Conservation (phyloP, 352 stramenopile genomes). For the Aphanomyces euteiches region DNA sequence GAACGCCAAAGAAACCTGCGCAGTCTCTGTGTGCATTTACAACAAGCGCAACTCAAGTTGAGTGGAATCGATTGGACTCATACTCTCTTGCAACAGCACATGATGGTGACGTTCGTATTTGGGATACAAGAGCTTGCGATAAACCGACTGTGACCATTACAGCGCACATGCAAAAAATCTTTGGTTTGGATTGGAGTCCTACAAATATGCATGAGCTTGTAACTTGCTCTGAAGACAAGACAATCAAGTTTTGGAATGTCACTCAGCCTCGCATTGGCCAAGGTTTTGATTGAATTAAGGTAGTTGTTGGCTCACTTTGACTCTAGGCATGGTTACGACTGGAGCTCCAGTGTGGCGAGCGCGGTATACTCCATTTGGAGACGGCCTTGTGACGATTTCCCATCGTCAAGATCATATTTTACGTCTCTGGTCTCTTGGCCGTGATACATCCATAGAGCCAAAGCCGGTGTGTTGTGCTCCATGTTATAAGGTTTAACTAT, state of each 20-base stretch:
- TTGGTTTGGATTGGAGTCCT: constrained; percentile 77
- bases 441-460: constrained; percentile 31
- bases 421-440: constrained; percentile 59
- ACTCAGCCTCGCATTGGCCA: constrained; percentile 58
- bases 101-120: constrained; percentile 72
- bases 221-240: constrained; percentile 84
- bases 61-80: constrained; percentile 70
- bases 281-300: not conserved
- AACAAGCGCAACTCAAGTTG: constrained; percentile 60
- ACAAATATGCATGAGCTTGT: constrained; percentile 69
- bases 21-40: constrained; percentile 70
- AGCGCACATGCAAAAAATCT: constrained; percentile 82
- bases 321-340: constrained; percentile 49
- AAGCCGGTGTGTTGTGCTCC: constrained; percentile 30
- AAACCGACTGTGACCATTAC: constrained; percentile 60
- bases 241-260: constrained; percentile 80
- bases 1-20: constrained; percentile 60
- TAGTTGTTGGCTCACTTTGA: not conserved
- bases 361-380: constrained; percentile 77
- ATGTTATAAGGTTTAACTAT: constrained; percentile 26
- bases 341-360: constrained; percentile 61
- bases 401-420: constrained; percentile 60
- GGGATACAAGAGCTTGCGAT: constrained; percentile 61
- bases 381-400: constrained; percentile 72
- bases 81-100: constrained; percentile 73